Percentiles rank a stretch among this genome's conserved stretches.
Conservation (phyloP, 2,329 filamentous ascomycete genomes). For the Colletotrichum euphorbiae region DNA sequence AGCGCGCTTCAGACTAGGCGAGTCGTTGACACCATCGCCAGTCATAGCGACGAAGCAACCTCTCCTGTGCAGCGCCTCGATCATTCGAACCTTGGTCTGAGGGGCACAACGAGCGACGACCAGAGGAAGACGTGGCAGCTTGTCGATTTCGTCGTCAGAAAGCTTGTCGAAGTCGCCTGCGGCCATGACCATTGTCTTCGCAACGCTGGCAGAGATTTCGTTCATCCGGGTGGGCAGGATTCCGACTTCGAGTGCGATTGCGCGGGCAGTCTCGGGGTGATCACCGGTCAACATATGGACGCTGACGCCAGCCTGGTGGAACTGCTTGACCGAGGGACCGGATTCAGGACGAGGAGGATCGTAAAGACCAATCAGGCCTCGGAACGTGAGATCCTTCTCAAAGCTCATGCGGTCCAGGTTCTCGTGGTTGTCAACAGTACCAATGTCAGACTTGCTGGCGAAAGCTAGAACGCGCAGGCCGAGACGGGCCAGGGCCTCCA, state of each 20-base stretch:
- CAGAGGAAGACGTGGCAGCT: conserved; percentile 69
- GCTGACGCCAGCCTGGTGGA: conserved; percentile 70
- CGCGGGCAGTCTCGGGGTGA: conserved; percentile 72
- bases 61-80: conserved; percentile 74
- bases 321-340: conserved; percentile 66
- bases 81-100: conserved; percentile 77
- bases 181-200: conserved; percentile 73
- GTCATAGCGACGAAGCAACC: conserved; percentile 77
- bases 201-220: conserved; percentile 63
- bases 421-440: conserved; percentile 49
- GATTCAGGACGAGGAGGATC: conserved; percentile 78
- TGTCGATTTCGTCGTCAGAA: conserved; percentile 71
- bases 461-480: conserved; percentile 77
- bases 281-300: conserved; percentile 80
- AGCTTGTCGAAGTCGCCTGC: conserved; percentile 75
- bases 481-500: conserved; percentile 74
- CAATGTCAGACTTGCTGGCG: conserved; percentile 62
- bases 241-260: conserved; percentile 73
- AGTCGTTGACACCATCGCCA: conserved; percentile 78
- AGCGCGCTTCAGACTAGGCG: conserved; percentile 73
- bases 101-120: conserved; percentile 76
- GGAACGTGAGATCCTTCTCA: conserved; percentile 72
- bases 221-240: conserved; percentile 67
- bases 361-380: conserved; percentile 78
- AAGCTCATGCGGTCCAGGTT: conserved; percentile 65